phyloP scores from a whole-genome alignment of 306 rosid genomes.

The Crataegus laevigata region DNA sequence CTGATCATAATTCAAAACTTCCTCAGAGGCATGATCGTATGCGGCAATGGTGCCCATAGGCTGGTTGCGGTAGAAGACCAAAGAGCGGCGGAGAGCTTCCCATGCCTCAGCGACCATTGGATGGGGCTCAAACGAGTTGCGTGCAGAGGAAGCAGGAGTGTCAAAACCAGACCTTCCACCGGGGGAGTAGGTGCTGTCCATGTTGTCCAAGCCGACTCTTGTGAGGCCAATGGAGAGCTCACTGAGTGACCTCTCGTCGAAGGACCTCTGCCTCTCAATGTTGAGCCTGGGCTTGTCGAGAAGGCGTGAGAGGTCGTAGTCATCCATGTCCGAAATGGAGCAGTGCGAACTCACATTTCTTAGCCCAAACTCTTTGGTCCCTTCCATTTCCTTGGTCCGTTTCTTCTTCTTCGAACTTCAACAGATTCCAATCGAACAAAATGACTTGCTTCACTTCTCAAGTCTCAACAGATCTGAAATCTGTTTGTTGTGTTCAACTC shows the following conservation, averaged over 20 bases:
- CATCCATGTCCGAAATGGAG: slow-evolving; percentile 79
- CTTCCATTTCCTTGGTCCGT: slow-evolving; percentile 43
- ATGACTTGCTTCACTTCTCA: neutral
- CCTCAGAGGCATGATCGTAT: slow-evolving; percentile 74
- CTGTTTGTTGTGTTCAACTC: neutral
- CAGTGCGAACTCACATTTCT: slow-evolving; percentile 58
- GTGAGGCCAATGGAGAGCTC: slow-evolving; percentile 61
- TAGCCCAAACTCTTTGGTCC: slow-evolving; percentile 39
- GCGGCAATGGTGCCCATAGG: slow-evolving; percentile 93
- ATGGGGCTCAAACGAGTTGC: slow-evolving; percentile 88
- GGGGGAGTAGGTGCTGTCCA: slow-evolving; percentile 57
- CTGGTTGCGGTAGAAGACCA: slow-evolving; percentile 59
- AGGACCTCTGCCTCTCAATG: slow-evolving; percentile 80
- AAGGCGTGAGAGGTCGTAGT: slow-evolving; percentile 61
- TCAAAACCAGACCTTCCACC: slow-evolving; percentile 76
- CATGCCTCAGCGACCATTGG: slow-evolving; percentile 95
- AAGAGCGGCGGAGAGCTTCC: slow-evolving; percentile 76
- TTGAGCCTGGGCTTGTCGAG: slow-evolving; percentile 66
- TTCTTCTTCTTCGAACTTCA: slow-evolving; percentile 16
- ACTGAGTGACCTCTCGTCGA: slow-evolving; percentile 90
- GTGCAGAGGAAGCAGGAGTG: slow-evolving; percentile 69
- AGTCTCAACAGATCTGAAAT: neutral
- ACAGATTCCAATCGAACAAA: neutral
- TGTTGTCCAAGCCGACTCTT: slow-evolving; percentile 50
- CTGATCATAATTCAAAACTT: slow-evolving; percentile 86